Evolutionary conservation across 2,329 filamentous ascomycete genomes (phyloP), one percentile per base, ranked within the genome.

Genomic region (Lachnellula suecica): DNA sequence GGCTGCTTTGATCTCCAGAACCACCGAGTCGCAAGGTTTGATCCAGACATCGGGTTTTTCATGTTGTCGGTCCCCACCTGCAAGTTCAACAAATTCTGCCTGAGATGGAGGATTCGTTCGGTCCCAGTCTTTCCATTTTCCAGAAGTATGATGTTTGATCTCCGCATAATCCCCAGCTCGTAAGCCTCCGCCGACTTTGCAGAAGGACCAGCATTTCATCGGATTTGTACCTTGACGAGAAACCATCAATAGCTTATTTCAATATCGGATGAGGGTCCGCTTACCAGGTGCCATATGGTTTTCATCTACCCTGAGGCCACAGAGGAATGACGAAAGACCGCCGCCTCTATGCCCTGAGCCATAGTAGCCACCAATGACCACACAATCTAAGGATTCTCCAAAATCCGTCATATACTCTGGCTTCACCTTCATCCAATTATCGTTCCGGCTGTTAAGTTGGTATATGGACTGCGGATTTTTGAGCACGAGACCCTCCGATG

Each of bases 381-480:
- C 74, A 59, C 91, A 91, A 67, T 99, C 94, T 3, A 99, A 82
- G 0, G 88, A 90, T 71, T 97, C 93, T 56, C 94, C 94, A 68
- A 94, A 96, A 57, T 96, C 93, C 2, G 86, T 86, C 92, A 97
- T 97, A 70, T 99, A 99, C 59, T 99, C 94, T 1, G 94, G 94
- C 65, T 99, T 99, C 8, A 99, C 92, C 68, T 99, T 99, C 72
- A 97, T 87, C 94, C 94, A 99, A 70, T 96, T 90, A 62, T 96
- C 89, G 63, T 95, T 94, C 44, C 94, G 87, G 60, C 90, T 89
- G 65, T 96, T 96, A 9, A 97, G 78, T 6, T 84, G 81, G 68
- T 99, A 99, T 64, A 83, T 80, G 0, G 92, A 96, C 4, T 87
- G 80, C 7, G 94, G 94, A 58, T 96, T 97, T 74, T 99, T 99